Conservation (phyloP, 805 yeast genomes). For the Soucietia sequanensis region DNA sequence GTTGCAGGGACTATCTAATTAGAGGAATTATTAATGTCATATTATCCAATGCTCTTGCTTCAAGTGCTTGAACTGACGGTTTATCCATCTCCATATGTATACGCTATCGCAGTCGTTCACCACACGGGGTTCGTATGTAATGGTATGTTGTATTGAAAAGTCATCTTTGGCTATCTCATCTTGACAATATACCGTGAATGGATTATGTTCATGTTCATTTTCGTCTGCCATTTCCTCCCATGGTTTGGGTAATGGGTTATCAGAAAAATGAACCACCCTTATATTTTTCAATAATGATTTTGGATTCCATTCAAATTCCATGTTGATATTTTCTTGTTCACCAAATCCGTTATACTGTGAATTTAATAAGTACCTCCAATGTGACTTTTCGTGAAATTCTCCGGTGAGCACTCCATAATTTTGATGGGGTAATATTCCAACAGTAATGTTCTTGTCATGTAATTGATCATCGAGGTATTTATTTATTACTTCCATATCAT, state of each 20-base stretch:
- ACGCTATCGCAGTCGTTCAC: not conserved
- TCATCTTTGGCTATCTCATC: no score
- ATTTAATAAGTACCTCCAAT: constrained; percentile 41
- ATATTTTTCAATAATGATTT: constrained; percentile 22
- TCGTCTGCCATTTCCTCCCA: constrained; percentile 39
- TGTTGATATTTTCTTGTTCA: not conserved
- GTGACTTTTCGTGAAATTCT: constrained; percentile 40
- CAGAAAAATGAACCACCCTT: constrained; percentile 61
- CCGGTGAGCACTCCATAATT: constrained; percentile 52
- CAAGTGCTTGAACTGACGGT: constrained; percentile 15
- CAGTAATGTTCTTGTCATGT: constrained; percentile 8
- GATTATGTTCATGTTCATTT: no score
- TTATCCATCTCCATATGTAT: constrained; percentile 27
- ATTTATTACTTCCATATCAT: constrained; percentile 55
- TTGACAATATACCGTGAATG: not conserved
- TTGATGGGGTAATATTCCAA: constrained; percentile 48
- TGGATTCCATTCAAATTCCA: constrained; percentile 32
- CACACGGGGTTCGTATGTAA: no score
- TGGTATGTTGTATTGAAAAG: no score
- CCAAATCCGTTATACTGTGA: constrained; percentile 22
- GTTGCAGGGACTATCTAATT: no score
- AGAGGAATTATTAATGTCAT: no score
- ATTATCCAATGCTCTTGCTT: constrained; percentile 1
- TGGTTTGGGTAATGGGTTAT: constrained; percentile 66
- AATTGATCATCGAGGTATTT: constrained; percentile 29